Conservation (phyloP, 108 stramenopile genomes). For the Seminavis robusta region DNA sequence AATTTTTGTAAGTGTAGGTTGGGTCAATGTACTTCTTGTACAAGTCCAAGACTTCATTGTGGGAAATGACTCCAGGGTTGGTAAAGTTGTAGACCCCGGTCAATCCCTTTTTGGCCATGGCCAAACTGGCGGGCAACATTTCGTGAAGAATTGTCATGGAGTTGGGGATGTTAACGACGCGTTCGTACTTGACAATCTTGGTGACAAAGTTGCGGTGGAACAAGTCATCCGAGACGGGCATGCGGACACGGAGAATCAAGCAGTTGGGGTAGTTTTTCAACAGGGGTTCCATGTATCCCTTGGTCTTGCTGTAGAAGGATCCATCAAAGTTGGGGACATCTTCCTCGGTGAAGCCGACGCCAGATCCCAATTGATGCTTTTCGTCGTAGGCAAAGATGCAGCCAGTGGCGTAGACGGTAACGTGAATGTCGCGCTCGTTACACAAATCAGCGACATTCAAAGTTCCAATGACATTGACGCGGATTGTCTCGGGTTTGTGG, state of each 20-base stretch:
- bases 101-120: constrained; percentile 88
- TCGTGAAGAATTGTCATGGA: constrained; percentile 98
- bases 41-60: constrained; percentile 96
- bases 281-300: constrained; percentile 98
- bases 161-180: constrained; percentile 98
- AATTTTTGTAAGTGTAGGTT: constrained; percentile 94
- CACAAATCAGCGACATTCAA: constrained; percentile 90
- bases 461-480: constrained; percentile 97
- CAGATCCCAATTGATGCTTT: constrained; percentile 86
- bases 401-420: constrained; percentile 98
- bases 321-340: constrained; percentile 96
- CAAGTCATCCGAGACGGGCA: constrained; percentile 98
- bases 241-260: constrained; percentile 94
- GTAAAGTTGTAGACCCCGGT: constrained; percentile 99
- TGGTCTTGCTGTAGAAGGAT: constrained; percentile 98
- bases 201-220: constrained; percentile 97
- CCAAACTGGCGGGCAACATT: constrained; percentile 93
- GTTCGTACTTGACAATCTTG: constrained; percentile 97
- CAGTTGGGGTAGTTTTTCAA: constrained; percentile 84
- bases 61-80: constrained; percentile 99
- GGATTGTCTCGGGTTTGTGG: constrained; percentile 93
- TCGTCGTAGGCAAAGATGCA: constrained; percentile 99
- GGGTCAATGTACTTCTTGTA: constrained; percentile 99
- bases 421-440: constrained; percentile 85
- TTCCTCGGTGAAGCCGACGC: constrained; percentile 96